Conservation (phyloP, 495 filamentous ascomycete species). For the Bathelium albidoporum region DNA sequence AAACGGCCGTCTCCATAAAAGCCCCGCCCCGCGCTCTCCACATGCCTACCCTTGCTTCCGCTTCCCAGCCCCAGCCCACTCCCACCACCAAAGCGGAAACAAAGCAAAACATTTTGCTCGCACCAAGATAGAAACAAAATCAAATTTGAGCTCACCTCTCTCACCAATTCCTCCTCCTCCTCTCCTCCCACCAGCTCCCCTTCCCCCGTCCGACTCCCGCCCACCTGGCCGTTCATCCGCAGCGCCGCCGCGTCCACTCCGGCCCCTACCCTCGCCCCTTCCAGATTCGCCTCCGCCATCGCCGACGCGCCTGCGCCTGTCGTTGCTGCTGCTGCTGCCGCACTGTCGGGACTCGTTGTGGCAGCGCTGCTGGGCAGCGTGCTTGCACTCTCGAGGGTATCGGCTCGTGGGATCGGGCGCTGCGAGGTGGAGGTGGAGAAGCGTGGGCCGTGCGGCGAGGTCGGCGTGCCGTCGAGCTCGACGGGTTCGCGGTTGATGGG, state of each 20-base stretch:
- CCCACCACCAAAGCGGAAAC: not conserved
- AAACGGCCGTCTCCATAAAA: too few species aligned
- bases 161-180: not conserved
- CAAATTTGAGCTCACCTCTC: not conserved
- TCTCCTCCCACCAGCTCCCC: not conserved
- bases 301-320: not conserved
- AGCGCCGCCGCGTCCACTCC: not conserved
- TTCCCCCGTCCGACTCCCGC: not conserved
- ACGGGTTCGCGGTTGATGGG: constrained; percentile 28
- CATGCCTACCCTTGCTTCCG: not conserved
- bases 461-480: constrained; percentile 27
- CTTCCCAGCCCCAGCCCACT: not conserved
- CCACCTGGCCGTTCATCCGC: not conserved
- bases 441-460: constrained; percentile 7
- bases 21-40: not conserved
- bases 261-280: not conserved
- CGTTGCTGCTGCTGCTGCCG: not conserved
- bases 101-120: not conserved
- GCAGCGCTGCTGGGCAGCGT: not conserved
- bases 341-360: not conserved
- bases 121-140: too few species aligned
- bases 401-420: not conserved
- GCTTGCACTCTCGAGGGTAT: not conserved
- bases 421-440: not conserved
- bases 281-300: not conserved